Base-by-base conservation (phyloP, 768 basidiomycete species). In the Trametes meyenii region DNA sequence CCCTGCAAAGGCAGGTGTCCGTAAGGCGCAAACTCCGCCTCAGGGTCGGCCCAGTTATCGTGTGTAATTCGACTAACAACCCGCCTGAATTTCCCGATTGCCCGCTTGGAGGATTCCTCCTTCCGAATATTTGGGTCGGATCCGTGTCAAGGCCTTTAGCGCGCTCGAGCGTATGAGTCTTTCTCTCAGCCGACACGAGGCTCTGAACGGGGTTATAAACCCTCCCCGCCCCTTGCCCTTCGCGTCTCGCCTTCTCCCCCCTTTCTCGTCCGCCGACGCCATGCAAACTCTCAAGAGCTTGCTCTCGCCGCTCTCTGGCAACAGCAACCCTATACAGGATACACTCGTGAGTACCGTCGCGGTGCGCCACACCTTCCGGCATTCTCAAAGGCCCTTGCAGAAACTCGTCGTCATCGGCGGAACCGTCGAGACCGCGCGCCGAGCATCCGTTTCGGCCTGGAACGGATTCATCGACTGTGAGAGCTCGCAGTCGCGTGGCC, bases 361-460 rank as follows among this genome's bases (percentile, higher is more conserved):
- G 45, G n/a, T 21, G 33, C 23, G 10, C 29, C 46, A 12, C 24
- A 17, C 12, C 40, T 44, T 14, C 16, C 13, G 38, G 2, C 26
- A 50, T 45, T 29, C 49, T 14, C 45, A 49, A 58, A 61, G 61
- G 21, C 29, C 26, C 6, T 23, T 8, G 49, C 66, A 92, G 92
- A 93, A 92, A 89, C 81, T 92, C 24, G 92, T 94, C 36, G 92
- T 94, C 69, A 89, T 94, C 70, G 92, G 92, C 23, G 92, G 92
- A 1, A 93, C 92, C 0, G 88, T 94, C 21, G 92, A 94, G 72
- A 93, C 91, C 16, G 91, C 91, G 38, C 81, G 92, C 64, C 80
- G 92, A 46, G 88, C 84, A 17, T 92, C 90, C 12, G 79, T 90
- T 29, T 91, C 90, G 5, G 92, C 90, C 13, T 94, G 92, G 92